These are phyloP conservation scores for Aureobasidium leucospermi DNA, from an alignment of 2,329 filamentous ascomycete species.

Conservation along the genomic window DNA sequence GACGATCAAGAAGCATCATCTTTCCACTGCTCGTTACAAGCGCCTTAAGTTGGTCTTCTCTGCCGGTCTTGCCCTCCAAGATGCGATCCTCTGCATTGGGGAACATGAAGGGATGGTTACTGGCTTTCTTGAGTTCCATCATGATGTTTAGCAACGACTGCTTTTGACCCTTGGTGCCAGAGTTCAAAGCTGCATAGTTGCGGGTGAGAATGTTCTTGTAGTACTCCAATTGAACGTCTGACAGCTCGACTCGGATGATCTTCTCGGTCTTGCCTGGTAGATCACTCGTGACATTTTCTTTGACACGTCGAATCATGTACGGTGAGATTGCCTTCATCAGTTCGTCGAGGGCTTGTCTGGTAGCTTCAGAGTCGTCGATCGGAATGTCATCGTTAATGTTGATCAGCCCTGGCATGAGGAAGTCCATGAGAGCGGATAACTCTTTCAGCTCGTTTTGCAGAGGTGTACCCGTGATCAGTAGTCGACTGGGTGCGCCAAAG, in stretches of 20 bases:
- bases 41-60: slow-evolving; percentile 85
- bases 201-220: slow-evolving; percentile 98
- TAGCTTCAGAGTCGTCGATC: slow-evolving; percentile 63
- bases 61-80: slow-evolving; percentile 60
- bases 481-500: slow-evolving; percentile 79
- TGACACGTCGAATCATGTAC: slow-evolving; percentile 90
- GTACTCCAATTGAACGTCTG: slow-evolving; percentile 92
- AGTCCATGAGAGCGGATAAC: slow-evolving; percentile 86
- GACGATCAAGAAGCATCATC: slow-evolving; percentile 96
- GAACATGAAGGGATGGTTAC: slow-evolving; percentile 98
- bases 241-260: slow-evolving; percentile 95
- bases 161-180: slow-evolving; percentile 83
- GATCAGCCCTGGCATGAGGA: slow-evolving; percentile 91
- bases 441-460: slow-evolving; percentile 96
- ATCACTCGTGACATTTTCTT: slow-evolving; percentile 95
- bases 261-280: slow-evolving; percentile 96
- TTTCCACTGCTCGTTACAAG: slow-evolving; percentile 97
- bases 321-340: slow-evolving; percentile 83
- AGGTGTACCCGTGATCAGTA: slow-evolving; percentile 93
- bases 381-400: slow-evolving; percentile 89
- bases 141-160: slow-evolving; percentile 96
- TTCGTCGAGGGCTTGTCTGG: slow-evolving; percentile 77
- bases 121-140: slow-evolving; percentile 99
- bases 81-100: slow-evolving; percentile 87
- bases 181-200: slow-evolving; percentile 90